phyloP scores from a whole-genome alignment of 202 grass and related monocot species.

The Zizania palustris region DNA sequence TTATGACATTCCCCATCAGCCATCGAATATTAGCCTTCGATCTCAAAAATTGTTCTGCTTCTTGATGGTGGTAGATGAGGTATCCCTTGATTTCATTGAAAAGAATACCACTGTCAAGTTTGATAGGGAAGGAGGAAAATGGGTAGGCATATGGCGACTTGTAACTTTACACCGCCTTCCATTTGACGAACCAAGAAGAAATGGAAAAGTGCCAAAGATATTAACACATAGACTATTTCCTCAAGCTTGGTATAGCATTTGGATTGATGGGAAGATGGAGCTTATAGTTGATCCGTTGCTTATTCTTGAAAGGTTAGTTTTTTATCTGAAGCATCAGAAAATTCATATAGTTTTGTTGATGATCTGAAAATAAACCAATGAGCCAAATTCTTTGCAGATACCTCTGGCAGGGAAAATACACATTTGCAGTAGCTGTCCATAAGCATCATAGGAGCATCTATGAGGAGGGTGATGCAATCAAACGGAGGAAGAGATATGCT shows the following conservation, averaged over 20 bases:
- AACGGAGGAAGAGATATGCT: slow-evolving; percentile 90
- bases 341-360: slow-evolving; percentile 7
- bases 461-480: slow-evolving; percentile 95
- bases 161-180: slow-evolving; percentile 63
- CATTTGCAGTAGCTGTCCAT: slow-evolving; percentile 87
- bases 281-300: slow-evolving; percentile 93
- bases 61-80: slow-evolving; percentile 94
- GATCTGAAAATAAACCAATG: slow-evolving; percentile 22
- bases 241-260: slow-evolving; percentile 94
- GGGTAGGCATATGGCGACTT: slow-evolving; percentile 96
- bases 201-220: slow-evolving; percentile 98
- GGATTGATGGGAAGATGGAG: slow-evolving; percentile 99
- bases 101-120: slow-evolving; percentile 71
- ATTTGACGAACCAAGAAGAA: slow-evolving; percentile 98
- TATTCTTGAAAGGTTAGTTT: slow-evolving; percentile 87
- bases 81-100: slow-evolving; percentile 89
- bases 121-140: slow-evolving; percentile 73
- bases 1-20: slow-evolving; percentile 91
- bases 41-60: slow-evolving; percentile 97
- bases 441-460: slow-evolving; percentile 97
- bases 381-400: slow-evolving; percentile 57
- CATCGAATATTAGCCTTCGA: slow-evolving; percentile 77
- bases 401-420: slow-evolving; percentile 84
- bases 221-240: slow-evolving; percentile 92
- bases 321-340: background rate